Conservation (phyloP, 2,329 filamentous ascomycete species). For the Podosphaera fusca region DNA sequence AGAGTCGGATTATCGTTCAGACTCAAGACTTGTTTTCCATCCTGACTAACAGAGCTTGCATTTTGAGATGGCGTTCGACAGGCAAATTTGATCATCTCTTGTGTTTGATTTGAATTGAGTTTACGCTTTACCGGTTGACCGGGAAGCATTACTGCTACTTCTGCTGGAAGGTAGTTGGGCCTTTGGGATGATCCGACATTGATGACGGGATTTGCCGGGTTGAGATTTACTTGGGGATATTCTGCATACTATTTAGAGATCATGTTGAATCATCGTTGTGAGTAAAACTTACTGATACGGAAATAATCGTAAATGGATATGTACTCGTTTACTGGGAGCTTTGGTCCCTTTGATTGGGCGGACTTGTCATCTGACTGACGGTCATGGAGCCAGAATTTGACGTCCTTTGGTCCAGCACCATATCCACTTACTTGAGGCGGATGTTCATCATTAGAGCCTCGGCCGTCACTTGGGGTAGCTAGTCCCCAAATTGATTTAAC, state of each 20-base stretch:
- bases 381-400: slow-evolving; percentile 1
- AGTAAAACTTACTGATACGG: slow-evolving; percentile 15
- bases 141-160: slow-evolving; percentile 35
- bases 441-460: not conserved
- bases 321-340: slow-evolving; percentile 16
- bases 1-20: slow-evolving; percentile 17
- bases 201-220: slow-evolving; percentile 30
- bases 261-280: no score
- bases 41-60: slow-evolving; percentile 34
- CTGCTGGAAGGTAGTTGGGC: slow-evolving; percentile 39
- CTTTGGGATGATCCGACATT: slow-evolving; percentile 34
- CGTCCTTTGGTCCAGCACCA: slow-evolving; percentile 3
- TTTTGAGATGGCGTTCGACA: slow-evolving; percentile 41
- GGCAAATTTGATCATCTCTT: slow-evolving; percentile 46
- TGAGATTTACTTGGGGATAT: slow-evolving; percentile 11
- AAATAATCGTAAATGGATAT: slow-evolving; percentile 34
- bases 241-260: slow-evolving; percentile 3
- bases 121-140: slow-evolving; percentile 39
- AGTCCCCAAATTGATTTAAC: slow-evolving; percentile 2
- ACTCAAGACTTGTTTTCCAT: slow-evolving; percentile 32
- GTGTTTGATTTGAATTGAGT: slow-evolving; percentile 34
- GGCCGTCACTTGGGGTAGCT: slow-evolving; percentile 1
- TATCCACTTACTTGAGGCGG: slow-evolving; percentile 1
- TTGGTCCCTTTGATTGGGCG: not conserved
- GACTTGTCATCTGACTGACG: not conserved